Percentiles rank a stretch among this genome's conserved stretches.
Evolutionary conservation across 139 green algal genomes (phyloP).

Genomic region (Auxenochlorella protothecoides): DNA sequence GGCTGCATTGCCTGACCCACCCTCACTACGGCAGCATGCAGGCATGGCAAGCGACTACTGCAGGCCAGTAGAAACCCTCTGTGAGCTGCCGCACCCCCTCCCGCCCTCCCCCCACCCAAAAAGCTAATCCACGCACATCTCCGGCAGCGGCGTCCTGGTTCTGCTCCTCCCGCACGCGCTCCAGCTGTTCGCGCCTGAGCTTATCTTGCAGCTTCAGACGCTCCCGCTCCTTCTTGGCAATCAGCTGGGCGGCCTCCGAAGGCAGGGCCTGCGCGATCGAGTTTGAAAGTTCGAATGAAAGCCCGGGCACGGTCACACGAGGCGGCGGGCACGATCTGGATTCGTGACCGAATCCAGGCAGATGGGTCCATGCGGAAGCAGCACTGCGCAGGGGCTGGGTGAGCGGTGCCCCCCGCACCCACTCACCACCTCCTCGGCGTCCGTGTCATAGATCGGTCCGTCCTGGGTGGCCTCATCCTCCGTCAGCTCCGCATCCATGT

Average conservation of each 20-base stretch:
- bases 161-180: conserved; percentile 63
- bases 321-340: too few species aligned
- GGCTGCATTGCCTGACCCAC: too few species aligned
- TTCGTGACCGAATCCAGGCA: too few species aligned
- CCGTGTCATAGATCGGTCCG: conserved; percentile 26
- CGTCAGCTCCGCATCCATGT: conserved; percentile 5
- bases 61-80: too few species aligned
- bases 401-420: neutral
- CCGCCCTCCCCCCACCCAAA: too few species aligned
- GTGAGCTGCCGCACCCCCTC: too few species aligned
- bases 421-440: conserved; percentile 27
- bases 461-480: conserved; percentile 13
- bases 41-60: too few species aligned
- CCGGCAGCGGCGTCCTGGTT: conserved; percentile 50
- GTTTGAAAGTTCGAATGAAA: too few species aligned
- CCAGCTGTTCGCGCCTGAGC: conserved; percentile 71
- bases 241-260: conserved; percentile 13
- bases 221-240: conserved; percentile 69
- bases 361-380: too few species aligned
- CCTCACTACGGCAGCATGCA: too few species aligned
- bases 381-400: neutral
- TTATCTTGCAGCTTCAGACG: conserved; percentile 68
- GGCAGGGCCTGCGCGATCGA: conserved; percentile 5
- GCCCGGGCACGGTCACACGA: too few species aligned
- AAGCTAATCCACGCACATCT: conserved; percentile 36